A percentile compares a stretch with the other conserved stretches of the same genome.
Evolutionary conservation across 2,329 filamentous ascomycete genomes (phyloP).

Genomic region (Didymella segeticola): DNA sequence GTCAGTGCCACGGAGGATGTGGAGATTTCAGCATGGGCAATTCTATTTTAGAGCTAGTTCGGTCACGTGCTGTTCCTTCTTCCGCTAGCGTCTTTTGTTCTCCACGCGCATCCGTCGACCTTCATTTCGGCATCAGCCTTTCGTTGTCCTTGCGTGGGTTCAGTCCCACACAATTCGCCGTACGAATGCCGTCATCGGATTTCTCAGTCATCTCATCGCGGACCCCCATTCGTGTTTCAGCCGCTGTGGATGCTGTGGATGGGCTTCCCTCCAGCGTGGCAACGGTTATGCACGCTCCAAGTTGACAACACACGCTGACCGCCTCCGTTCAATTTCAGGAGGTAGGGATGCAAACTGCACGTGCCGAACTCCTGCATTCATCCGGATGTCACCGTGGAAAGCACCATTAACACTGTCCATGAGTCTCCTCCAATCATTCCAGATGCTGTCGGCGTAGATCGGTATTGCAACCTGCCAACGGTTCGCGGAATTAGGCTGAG

Average conservation of each 20-base stretch:
- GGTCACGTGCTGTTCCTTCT: slow-evolving; percentile 1
- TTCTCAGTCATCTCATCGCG: slow-evolving; percentile 7
- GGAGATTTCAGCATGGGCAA: slow-evolving; percentile 8
- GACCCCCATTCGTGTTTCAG: slow-evolving; percentile 13
- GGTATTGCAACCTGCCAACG: slow-evolving; percentile 13
- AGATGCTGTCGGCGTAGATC: slow-evolving; percentile 16
- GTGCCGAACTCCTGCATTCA: slow-evolving; percentile 11
- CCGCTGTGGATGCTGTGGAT: slow-evolving; percentile 10
- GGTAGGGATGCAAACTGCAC: slow-evolving; percentile 3
- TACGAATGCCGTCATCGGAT: slow-evolving; percentile 16
- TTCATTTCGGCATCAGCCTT: slow-evolving; percentile 19
- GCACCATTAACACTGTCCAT: slow-evolving; percentile 1
- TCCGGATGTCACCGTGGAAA: slow-evolving; percentile 9
- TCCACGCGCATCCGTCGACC: slow-evolving; percentile 13
- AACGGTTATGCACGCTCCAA: slow-evolving; percentile 11
- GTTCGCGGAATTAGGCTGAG: slow-evolving; percentile 26
- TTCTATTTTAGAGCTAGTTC: not conserved
- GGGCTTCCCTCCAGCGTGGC: slow-evolving; percentile 7
- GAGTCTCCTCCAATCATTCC: slow-evolving; percentile 12
- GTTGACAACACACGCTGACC: slow-evolving; percentile 9
- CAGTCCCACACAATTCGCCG: slow-evolving; percentile 13
- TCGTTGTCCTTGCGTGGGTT: slow-evolving; percentile 4
- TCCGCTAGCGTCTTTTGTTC: slow-evolving; percentile 3
- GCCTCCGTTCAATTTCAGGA: slow-evolving; percentile 1
- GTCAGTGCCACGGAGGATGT: slow-evolving; percentile 14